Base-by-base conservation (phyloP, 768 basidiomycete species). In the Mycena albidolilacea region DNA sequence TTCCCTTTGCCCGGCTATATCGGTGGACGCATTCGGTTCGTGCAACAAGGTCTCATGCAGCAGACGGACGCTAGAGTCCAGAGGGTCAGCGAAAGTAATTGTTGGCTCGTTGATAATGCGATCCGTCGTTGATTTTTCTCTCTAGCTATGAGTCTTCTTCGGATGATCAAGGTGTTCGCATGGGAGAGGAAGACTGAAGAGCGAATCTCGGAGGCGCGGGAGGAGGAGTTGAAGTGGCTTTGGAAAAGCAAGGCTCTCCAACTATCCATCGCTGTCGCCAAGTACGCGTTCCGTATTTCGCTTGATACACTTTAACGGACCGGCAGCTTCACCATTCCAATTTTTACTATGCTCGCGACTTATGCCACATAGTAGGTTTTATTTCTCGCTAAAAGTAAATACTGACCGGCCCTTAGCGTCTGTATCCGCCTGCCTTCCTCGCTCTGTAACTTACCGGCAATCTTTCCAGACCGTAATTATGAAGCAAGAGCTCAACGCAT, bases 141-240 rank as follows among this genome's bases (percentile, higher is more conserved):
- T 3, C 64, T 21, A 90, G 90, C 84, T 4, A 83, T 91, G 79
- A 87, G 85, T 67, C 87, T 90, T n/a, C 78, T 91, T 12, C 87
- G 91, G 19, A 92, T 92, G 89, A 84, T 92, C 80, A 93, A 94
- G 79, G 82, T 93, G 57, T 93, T 94, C 75, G 93, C 86, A 7
- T 88, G 93, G 87, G 87, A 91, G 86, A 85, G 87, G 69, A 86
- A 87, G 52, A 87, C 92, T 76, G 83, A 87, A 35, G 79, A 86
- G 15, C 84, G 85, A 61, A 83, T 95, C 62, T 80, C 85, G 38
- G 85, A 85, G 44, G 89, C 88, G 74, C 86, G 93, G 67, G 88
- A 91, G 52, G 86, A 86, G 4, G 93, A 95, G 78, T 80, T 95
- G n/a, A 68, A 77, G 2, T 87, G 85, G 80, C 81, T 91, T 43